These are phyloP conservation scores for Pleurotus djamor DNA, from an alignment of 768 basidiomycete genomes.

Conservation along the genomic window DNA sequence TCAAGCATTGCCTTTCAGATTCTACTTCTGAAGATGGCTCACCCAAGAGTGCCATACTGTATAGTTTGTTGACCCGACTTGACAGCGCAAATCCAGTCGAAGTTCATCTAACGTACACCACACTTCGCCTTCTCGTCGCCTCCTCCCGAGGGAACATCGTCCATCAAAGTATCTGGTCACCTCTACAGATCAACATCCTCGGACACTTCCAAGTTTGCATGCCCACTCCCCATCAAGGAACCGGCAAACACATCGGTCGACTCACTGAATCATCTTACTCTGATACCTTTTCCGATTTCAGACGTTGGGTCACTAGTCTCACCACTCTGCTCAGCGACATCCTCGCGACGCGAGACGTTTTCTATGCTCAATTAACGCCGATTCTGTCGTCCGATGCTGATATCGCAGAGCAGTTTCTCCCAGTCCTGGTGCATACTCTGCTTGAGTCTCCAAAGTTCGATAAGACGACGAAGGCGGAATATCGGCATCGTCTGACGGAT, in stretches of 20 bases:
- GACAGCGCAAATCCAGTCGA: conserved; percentile 45
- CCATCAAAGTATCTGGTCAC: conserved; percentile 26
- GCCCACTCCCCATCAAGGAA: conserved; percentile 34
- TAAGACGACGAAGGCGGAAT: conserved; percentile 12
- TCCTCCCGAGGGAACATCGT: conserved; percentile 28
- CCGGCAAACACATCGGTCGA: conserved; percentile 32
- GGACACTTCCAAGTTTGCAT: conserved; percentile 38
- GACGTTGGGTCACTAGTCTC: conserved; percentile 60
- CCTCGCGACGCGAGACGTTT: conserved; percentile 49
- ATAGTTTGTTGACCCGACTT: conserved; percentile 57
- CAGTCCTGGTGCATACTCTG: conserved; percentile 71
- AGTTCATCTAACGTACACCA: conserved; percentile 58
- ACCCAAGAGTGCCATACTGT: conserved; percentile 49
- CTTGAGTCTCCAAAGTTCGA: conserved; percentile 35
- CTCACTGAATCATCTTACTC: conserved; percentile 29
- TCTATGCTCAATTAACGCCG: conserved; percentile 67
- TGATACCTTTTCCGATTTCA: conserved; percentile 47
- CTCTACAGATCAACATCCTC: conserved; percentile 42
- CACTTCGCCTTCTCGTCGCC: conserved; percentile 58
- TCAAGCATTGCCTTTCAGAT: conserved; percentile 26
- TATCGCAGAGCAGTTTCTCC: conserved; percentile 70
- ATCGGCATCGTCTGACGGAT: conserved; percentile 35
- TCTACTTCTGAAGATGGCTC: conserved; percentile 15
- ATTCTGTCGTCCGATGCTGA: conserved; percentile 51
- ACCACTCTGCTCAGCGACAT: conserved; percentile 57